A percentile compares a stretch with the other conserved stretches of the same genome.
Evolutionary conservation across 1,284 basidiomycete genomes (phyloP).

Genomic region (Tetrapyrgos nigripes): DNA sequence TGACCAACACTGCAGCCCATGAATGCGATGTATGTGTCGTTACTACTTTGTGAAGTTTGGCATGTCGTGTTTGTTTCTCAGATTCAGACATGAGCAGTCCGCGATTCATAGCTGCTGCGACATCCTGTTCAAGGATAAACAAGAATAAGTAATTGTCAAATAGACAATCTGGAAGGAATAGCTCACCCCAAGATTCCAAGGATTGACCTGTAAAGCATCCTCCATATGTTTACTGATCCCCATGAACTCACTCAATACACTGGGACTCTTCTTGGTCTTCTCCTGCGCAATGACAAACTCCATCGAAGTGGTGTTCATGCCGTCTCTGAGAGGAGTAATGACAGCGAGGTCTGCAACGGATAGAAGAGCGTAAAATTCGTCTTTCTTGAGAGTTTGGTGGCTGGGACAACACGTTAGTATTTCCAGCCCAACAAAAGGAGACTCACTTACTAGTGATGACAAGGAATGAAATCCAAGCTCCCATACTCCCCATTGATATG

Average conservation of each 20-base stretch:
- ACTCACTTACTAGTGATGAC: conserved; percentile 93
- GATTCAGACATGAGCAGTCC: conserved; percentile 83
- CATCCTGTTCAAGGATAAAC: conserved; percentile 58
- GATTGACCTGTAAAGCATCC: conserved; percentile 85
- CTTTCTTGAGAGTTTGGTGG: conserved; percentile 96
- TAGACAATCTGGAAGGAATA: conserved; percentile 10
- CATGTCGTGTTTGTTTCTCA: conserved; percentile 85
- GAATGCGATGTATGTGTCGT: conserved; percentile 94
- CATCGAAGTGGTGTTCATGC: conserved; percentile 99
- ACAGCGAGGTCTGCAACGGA: conserved; percentile 95
- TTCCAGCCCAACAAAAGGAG: background rate
- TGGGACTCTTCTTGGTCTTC: conserved; percentile 80
- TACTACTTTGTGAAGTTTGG: conserved; percentile 82
- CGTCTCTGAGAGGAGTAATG: conserved; percentile 95
- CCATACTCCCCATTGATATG: conserved; percentile 99
- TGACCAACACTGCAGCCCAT: conserved; percentile 93
- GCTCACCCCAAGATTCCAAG: conserved; percentile 87
- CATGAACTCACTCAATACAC: conserved; percentile 97
- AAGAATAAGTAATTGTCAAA: conserved; percentile 13
- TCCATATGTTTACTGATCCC: conserved; percentile 91
- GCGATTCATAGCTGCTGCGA: conserved; percentile 93
- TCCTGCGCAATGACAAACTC: conserved; percentile 84
- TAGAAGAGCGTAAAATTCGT: conserved; percentile 98
- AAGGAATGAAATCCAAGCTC: conserved; percentile 94
- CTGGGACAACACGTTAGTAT: conserved; percentile 47